Evolutionary conservation across 257 asterid genomes (phyloP).

Genomic region (Agastache rugosa): DNA sequence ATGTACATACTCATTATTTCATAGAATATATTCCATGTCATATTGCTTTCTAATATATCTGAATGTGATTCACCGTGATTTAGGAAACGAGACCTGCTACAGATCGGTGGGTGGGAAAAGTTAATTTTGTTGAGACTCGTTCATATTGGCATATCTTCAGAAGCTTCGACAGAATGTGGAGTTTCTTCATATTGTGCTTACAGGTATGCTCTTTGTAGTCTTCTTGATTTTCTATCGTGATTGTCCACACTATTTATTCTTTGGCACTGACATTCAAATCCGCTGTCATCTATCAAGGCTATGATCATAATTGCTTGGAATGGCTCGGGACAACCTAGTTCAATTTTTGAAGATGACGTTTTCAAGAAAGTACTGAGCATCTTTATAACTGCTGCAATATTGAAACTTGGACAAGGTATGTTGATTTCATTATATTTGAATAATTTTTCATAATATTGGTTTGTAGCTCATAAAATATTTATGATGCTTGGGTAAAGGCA

Average conservation of each 20-base stretch:
- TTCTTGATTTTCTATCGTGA: constrained; percentile 16
- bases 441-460: constrained; percentile 6
- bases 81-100: constrained; percentile 59
- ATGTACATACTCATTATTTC: not conserved
- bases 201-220: constrained; percentile 64
- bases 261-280: constrained; percentile 38
- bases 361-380: constrained; percentile 92
- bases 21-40: not conserved
- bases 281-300: constrained; percentile 58
- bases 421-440: constrained; percentile 26
- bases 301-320: constrained; percentile 99
- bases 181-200: constrained; percentile 93
- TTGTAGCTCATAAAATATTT: not conserved
- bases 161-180: constrained; percentile 99
- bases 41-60: constrained; percentile 25
- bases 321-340: constrained; percentile 72
- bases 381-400: constrained; percentile 93
- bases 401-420: constrained; percentile 98
- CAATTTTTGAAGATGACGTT: constrained; percentile 59
- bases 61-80: constrained; percentile 26
- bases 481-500: not conserved
- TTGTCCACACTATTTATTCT: constrained; percentile 32
- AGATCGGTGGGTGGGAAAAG: constrained; percentile 84
- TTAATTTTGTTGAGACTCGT: constrained; percentile 85
- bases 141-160: constrained; percentile 95